These are phyloP conservation scores for Agaricales sp. DNA, from an alignment of 1,284 basidiomycete species.

Conservation along the genomic window DNA sequence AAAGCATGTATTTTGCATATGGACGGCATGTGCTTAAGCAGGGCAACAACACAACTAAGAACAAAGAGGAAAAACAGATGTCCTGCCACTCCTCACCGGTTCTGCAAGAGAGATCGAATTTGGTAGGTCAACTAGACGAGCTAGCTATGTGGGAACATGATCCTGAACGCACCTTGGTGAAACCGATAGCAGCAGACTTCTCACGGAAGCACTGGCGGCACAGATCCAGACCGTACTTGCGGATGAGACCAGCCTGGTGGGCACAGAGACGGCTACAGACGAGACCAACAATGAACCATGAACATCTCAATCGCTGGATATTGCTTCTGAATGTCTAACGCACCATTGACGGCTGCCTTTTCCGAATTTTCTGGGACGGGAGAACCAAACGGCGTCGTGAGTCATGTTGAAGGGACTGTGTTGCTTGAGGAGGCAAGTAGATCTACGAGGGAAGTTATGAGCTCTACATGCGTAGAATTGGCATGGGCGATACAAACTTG, in stretches of 20 bases:
- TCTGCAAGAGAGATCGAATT: no score
- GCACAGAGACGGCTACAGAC: conserved; percentile 79
- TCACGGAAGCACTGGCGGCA: conserved; percentile 99
- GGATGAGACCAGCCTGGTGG: conserved; percentile 94
- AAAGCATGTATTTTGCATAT: no score
- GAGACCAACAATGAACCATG: not conserved
- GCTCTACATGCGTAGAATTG: not conserved
- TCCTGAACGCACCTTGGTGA: conserved; percentile 79
- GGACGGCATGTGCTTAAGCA: no score
- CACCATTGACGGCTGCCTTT: conserved; percentile 94
- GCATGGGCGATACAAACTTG: not conserved
- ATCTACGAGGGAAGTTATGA: no score
- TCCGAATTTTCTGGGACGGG: conserved; percentile 89
- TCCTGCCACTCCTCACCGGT: no score
- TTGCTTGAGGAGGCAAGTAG: conserved; percentile 11
- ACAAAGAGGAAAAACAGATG: no score
- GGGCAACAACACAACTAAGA: no score
- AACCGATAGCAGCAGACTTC: conserved; percentile 88
- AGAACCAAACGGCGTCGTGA: conserved; percentile 89
- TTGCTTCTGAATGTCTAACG: no score
- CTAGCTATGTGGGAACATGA: no score
- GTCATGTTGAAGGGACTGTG: conserved; percentile 55
- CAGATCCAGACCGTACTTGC: conserved; percentile 90
- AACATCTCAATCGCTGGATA: conserved; percentile 2
- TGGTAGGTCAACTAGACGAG: no score